Percentiles rank a stretch among this genome's conserved stretches.
Evolutionary conservation across 1,284 basidiomycete species (phyloP).

Genomic region (Heterobasidion annosum): DNA sequence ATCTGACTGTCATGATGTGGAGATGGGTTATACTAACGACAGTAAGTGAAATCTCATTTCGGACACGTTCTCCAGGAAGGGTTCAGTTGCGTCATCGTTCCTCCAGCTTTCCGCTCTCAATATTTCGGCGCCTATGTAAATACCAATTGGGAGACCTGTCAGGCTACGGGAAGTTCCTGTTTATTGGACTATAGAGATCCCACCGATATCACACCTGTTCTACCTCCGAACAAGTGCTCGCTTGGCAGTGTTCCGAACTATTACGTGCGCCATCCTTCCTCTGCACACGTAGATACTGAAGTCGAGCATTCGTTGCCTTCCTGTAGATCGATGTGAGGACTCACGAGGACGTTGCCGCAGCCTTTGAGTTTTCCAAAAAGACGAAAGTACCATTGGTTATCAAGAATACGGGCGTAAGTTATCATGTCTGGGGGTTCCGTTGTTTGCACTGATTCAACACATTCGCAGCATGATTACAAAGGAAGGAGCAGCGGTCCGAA

Average conservation of each 20-base stretch:
- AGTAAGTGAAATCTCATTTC: background rate
- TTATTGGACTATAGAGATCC: conserved; percentile 22
- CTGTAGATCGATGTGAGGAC: conserved; percentile 32
- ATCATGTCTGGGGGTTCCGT: background rate
- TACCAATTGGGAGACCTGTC: conserved; percentile 28
- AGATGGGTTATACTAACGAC: background rate
- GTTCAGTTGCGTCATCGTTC: too few species aligned
- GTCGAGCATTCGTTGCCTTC: background rate
- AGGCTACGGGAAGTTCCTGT: conserved; percentile 24
- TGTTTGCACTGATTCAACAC: too few species aligned
- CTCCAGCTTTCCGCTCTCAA: background rate
- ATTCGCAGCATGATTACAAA: conserved; percentile 12
- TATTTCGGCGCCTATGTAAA: background rate
- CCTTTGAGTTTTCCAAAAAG: conserved; percentile 29
- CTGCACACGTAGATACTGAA: background rate
- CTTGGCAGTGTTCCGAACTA: conserved; percentile 30
- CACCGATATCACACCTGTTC: conserved; percentile 15
- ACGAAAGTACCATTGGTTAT: conserved; percentile 33
- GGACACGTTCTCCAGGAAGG: too few species aligned
- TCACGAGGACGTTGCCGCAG: conserved; percentile 28
- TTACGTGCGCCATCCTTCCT: conserved; percentile 19
- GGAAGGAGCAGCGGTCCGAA: conserved; percentile 12
- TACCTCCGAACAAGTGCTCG: conserved; percentile 19
- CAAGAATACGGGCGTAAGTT: conserved; percentile 39
- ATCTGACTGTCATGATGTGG: background rate